Evolutionary conservation across 345 rosid genomes (phyloP).

Genomic region (Rhizophora mangle): DNA sequence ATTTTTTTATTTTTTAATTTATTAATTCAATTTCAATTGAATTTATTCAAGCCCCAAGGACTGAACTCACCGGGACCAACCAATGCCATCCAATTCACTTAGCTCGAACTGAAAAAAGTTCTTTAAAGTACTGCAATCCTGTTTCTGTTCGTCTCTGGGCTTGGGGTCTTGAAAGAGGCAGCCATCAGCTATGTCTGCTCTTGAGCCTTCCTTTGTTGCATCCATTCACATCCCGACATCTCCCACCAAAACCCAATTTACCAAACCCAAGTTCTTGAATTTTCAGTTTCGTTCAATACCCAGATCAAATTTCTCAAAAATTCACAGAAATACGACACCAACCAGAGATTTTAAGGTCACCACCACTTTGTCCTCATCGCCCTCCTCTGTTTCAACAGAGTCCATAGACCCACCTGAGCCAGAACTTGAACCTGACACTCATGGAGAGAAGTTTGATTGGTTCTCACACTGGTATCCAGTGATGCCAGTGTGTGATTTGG

Average conservation of each 20-base stretch:
- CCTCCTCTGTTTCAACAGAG: slow-evolving; percentile 28
- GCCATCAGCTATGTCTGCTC: slow-evolving; percentile 39
- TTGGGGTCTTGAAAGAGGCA: not conserved
- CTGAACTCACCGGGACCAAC: no score
- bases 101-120: no score
- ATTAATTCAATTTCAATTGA: no score
- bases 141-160: no score
- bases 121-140: no score
- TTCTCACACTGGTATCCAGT: slow-evolving; percentile 67
- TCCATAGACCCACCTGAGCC: slow-evolving; percentile 23
- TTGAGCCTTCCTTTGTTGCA: slow-evolving; percentile 26
- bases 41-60: no score
- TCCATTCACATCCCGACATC: slow-evolving; percentile 19
- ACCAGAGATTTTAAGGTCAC: slow-evolving; percentile 22
- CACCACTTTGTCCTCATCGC: slow-evolving; percentile 35
- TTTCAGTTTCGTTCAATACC: slow-evolving; percentile 12
- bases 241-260: slow-evolving; percentile 18
- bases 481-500: slow-evolving; percentile 75
- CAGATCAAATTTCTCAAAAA: slow-evolving; percentile 6
- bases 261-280: slow-evolving; percentile 17
- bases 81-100: no score
- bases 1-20: no score
- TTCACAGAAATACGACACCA: slow-evolving; percentile 8
- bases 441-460: slow-evolving; percentile 62
- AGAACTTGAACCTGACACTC: slow-evolving; percentile 24